Base-by-base conservation (phyloP, 352 stramenopile genomes). In the Phytopythium mirpurense region DNA sequence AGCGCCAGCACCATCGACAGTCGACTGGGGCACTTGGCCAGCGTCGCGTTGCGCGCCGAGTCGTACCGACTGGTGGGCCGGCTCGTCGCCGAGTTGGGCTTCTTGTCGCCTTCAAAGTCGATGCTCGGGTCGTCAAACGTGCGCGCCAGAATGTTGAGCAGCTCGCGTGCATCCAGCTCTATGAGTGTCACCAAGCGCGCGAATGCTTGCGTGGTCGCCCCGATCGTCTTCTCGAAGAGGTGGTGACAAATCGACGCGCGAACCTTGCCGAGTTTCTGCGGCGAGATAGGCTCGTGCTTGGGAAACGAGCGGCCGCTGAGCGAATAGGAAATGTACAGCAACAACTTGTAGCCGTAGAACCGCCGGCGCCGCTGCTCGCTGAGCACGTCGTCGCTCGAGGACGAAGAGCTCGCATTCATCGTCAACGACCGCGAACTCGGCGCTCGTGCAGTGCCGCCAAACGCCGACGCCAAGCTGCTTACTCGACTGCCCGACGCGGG, bases 291-390 rank as follows among this genome's bases (percentile, higher is more conserved):
- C 24, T 87, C 78, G 19, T 91, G 83, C 57, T 93, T 85, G 1
- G 94, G 94, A 60, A 98, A 98, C 18, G 60, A 81, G 36, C 84
- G 83, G 6, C 91, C 92, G 52, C 68, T 86, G 38, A 98, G 87
- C n/a, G 83, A 93, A 51, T 92, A 96, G 53, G 86, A 92, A 51
- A 98, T 72, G 67, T 98, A 98, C 40, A 98, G 41, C 47, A 94
- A 57, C 51, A 91, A 43, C 60, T 95, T 93, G 73, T 95, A 95
- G 16, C 80, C 83, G 48, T 84, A 90, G 41, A 87, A 72, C 15
- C 81, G 78, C 23, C 80, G 75, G 27, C 74, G 72, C 18, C 84
- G 72, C 37, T 74, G 70, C 14, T 68, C 78, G 47, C 67, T 83
- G 11, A 89, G 63, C 10, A 67, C 65, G 15, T 83, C 65, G 24